Conservation (phyloP, 257 asterid species). For the Phtheirospermum japonicum region DNA sequence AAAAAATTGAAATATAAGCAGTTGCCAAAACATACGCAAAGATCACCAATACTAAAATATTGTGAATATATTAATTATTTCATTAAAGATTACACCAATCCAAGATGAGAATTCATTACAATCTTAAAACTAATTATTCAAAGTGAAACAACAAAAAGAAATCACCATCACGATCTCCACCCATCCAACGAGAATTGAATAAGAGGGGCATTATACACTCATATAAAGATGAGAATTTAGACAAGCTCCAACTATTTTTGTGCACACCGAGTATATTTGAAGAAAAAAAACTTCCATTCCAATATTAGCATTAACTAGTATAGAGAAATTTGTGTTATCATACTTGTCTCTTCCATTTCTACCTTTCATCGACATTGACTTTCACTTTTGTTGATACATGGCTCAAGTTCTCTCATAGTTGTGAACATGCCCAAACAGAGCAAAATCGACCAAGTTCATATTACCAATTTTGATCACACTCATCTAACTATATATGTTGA, state of each 20-base stretch:
- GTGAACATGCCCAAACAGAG: constrained; percentile 83
- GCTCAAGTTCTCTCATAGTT: constrained; percentile 88
- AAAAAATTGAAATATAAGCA: too few species aligned
- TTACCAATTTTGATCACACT: background rate
- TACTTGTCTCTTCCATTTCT: constrained; percentile 53
- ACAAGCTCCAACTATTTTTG: constrained; percentile 68
- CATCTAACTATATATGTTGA: background rate
- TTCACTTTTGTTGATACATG: constrained; percentile 56
- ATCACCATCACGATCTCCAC: too few species aligned
- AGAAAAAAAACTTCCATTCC: constrained; percentile 93
- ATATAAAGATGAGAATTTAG: too few species aligned
- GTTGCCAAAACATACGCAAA: too few species aligned
- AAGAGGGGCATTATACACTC: too few species aligned
- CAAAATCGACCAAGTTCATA: constrained; percentile 84
- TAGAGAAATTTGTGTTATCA: constrained; percentile 49
- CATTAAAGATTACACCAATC: too few species aligned
- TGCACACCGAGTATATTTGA: constrained; percentile 20
- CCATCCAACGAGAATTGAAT: too few species aligned
- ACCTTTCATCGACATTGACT: constrained; percentile 58
- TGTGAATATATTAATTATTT: too few species aligned
- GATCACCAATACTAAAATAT: too few species aligned
- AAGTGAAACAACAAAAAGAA: too few species aligned
- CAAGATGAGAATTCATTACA: too few species aligned
- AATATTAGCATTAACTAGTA: constrained; percentile 73
- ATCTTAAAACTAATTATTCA: too few species aligned